These are phyloP conservation scores for Solanum hybrid DNA, from an alignment of 305 asterid species.

Conservation along the genomic window DNA sequence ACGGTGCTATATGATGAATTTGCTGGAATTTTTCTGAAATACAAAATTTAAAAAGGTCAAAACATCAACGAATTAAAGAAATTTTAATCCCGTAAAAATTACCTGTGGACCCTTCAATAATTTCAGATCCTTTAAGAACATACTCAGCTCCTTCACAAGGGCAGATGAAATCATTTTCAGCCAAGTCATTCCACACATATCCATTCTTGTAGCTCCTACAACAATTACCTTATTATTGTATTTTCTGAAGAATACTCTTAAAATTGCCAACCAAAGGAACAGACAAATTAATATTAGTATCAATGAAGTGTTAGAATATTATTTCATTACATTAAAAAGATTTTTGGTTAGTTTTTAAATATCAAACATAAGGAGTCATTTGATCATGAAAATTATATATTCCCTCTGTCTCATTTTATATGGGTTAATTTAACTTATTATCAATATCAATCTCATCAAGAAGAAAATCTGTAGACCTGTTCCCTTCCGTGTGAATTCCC, in stretches of 20 bases:
- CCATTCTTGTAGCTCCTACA: conserved; percentile 83
- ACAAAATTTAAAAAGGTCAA: neutral
- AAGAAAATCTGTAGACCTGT: too few species aligned
- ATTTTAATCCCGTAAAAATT: neutral
- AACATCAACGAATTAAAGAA: neutral
- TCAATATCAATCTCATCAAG: too few species aligned
- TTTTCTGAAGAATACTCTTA: neutral
- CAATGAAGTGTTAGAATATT: neutral
- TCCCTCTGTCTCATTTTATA: too few species aligned
- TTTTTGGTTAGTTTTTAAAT: neutral
- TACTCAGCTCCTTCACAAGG: conserved; percentile 81
- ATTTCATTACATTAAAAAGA: neutral
- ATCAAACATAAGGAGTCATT: neutral
- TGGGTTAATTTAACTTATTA: too few species aligned
- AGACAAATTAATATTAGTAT: neutral
- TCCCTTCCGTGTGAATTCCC: too few species aligned
- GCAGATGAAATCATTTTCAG: conserved; percentile 48
- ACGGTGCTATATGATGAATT: conserved; percentile 19
- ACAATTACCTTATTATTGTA: neutral
- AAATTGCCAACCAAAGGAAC: neutral
- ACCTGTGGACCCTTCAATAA: conserved; percentile 43
- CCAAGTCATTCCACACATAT: conserved; percentile 71
- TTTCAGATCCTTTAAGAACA: conserved; percentile 77
- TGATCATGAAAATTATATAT: neutral
- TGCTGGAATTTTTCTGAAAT: conserved; percentile 36